Evolutionary conservation across 805 yeast genomes (phyloP).

Genomic region (Debaryomyces hansenii): DNA sequence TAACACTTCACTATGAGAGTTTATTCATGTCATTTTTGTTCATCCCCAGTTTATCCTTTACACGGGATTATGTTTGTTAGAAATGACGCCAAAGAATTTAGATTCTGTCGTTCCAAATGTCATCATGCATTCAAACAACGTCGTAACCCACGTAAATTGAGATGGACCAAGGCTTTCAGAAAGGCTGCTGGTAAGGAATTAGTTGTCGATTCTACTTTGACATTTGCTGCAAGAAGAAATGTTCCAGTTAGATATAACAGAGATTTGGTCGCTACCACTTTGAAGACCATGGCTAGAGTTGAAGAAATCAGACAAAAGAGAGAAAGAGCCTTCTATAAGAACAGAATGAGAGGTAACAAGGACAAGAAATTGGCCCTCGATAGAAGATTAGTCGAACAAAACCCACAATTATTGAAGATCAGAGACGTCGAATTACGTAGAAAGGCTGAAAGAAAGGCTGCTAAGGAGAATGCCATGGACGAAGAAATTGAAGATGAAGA

Average conservation of each 20-base stretch:
- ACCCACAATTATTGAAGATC: slow-evolving; percentile 87
- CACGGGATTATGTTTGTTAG: slow-evolving; percentile 98
- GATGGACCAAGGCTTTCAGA: slow-evolving; percentile 98
- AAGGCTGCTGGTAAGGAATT: slow-evolving; percentile 98
- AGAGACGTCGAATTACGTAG: slow-evolving; percentile 90
- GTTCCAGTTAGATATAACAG: slow-evolving; percentile 97
- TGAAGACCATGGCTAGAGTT: slow-evolving; percentile 92
- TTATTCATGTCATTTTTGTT: slow-evolving; percentile 92
- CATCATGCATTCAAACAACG: slow-evolving; percentile 97
- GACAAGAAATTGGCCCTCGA: slow-evolving; percentile 83
- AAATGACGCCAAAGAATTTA: slow-evolving; percentile 95
- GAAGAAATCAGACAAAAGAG: slow-evolving; percentile 95
- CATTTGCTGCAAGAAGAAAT: slow-evolving; percentile 96
- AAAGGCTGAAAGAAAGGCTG: slow-evolving; percentile 69
- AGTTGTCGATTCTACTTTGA: slow-evolving; percentile 94
- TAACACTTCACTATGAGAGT: slow-evolving; percentile 62
- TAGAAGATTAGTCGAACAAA: slow-evolving; percentile 80
- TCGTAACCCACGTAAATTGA: slow-evolving; percentile 96
- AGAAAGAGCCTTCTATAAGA: slow-evolving; percentile 98
- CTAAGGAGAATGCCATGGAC: slow-evolving; percentile 49
- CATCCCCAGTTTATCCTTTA: slow-evolving; percentile 81
- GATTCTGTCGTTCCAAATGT: slow-evolving; percentile 97
- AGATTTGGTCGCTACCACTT: slow-evolving; percentile 90
- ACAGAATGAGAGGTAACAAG: slow-evolving; percentile 97
- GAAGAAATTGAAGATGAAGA: slow-evolving; percentile 45